Conservation (phyloP, 1,284 basidiomycete species). For the Agroathelia rolfsii region DNA sequence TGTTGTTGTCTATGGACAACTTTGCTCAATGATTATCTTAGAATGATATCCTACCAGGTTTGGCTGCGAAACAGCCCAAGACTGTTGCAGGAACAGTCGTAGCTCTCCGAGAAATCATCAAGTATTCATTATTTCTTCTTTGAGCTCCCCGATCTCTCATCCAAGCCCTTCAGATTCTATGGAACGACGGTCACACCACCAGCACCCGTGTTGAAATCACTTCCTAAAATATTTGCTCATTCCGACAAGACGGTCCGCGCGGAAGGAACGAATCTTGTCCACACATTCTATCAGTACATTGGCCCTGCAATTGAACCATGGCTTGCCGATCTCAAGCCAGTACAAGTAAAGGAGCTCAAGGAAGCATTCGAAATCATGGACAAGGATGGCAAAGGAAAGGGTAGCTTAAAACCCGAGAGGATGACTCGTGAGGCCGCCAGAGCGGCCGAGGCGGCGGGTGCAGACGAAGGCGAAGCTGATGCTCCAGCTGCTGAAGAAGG, state of each 20-base stretch:
- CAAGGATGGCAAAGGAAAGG: slow-evolving; percentile 74
- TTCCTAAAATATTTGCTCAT: slow-evolving; percentile 93
- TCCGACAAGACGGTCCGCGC: slow-evolving; percentile 93
- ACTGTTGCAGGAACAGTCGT: slow-evolving; percentile 75
- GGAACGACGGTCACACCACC: slow-evolving; percentile 74
- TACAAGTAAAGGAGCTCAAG: slow-evolving; percentile 95
- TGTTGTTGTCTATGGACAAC: slow-evolving; percentile 18
- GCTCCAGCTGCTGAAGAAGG: slow-evolving; percentile 28
- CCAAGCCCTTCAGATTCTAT: slow-evolving; percentile 60
- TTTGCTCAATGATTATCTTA: slow-evolving; percentile 33
- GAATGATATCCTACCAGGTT: slow-evolving; percentile 77
- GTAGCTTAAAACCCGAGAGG: slow-evolving; percentile 69
- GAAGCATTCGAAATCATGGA: slow-evolving; percentile 85
- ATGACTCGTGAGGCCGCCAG: slow-evolving; percentile 73
- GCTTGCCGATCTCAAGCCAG: slow-evolving; percentile 90
- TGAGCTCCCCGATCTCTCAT: too few species aligned
- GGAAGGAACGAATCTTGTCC: slow-evolving; percentile 76
- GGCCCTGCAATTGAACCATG: slow-evolving; percentile 83
- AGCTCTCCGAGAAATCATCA: slow-evolving; percentile 73
- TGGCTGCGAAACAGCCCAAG: slow-evolving; percentile 93
- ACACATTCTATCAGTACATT: slow-evolving; percentile 81
- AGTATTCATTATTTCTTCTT: too few species aligned
- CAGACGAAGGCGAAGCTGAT: slow-evolving; percentile 30
- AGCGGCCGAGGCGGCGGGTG: slow-evolving; percentile 55
- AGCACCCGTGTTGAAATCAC: slow-evolving; percentile 71